phyloP scores from a whole-genome alignment of 2,329 filamentous ascomycete genomes.

The Fusarium nurragi region DNA sequence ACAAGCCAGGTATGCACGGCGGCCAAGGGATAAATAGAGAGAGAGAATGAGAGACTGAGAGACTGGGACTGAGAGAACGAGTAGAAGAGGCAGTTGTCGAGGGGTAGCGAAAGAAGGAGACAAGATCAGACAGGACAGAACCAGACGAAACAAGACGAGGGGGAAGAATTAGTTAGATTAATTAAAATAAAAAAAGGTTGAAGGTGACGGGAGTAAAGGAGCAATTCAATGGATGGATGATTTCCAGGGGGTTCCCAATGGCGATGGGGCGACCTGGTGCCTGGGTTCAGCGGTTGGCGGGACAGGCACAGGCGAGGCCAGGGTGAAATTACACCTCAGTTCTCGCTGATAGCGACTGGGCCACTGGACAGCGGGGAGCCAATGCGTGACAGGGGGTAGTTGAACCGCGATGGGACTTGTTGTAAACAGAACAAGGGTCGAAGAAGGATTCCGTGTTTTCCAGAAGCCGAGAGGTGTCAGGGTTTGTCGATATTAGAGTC shows the following conservation, averaged over 20 bases:
- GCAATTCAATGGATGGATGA: constrained; percentile 42
- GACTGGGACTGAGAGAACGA: constrained; percentile 7
- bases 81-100: constrained; percentile 13
- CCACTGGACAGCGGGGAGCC: constrained; percentile 3
- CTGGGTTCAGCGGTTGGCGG: constrained; percentile 38
- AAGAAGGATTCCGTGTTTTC: constrained; percentile 20
- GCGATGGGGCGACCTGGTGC: constrained; percentile 39
- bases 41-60: neutral
- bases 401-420: neutral
- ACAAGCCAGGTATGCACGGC: constrained; percentile 4
- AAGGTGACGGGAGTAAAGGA: constrained; percentile 34
- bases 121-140: constrained; percentile 2
- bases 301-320: constrained; percentile 31
- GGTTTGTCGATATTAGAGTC: too few relatives aligned
- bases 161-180: constrained; percentile 20
- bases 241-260: constrained; percentile 40
- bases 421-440: constrained; percentile 24
- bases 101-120: constrained; percentile 19
- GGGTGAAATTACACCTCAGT: constrained; percentile 44
- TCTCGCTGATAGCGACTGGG: constrained; percentile 23
- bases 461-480: constrained; percentile 21
- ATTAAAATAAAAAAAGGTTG: constrained; percentile 20
- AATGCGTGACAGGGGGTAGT: constrained; percentile 27
- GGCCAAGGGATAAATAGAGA: neutral
- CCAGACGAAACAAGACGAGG: constrained; percentile 3